Percentiles rank a stretch among this genome's conserved stretches.
phyloP scores from a whole-genome alignment of 805 yeast genomes.

The Ogataea philodendri region DNA sequence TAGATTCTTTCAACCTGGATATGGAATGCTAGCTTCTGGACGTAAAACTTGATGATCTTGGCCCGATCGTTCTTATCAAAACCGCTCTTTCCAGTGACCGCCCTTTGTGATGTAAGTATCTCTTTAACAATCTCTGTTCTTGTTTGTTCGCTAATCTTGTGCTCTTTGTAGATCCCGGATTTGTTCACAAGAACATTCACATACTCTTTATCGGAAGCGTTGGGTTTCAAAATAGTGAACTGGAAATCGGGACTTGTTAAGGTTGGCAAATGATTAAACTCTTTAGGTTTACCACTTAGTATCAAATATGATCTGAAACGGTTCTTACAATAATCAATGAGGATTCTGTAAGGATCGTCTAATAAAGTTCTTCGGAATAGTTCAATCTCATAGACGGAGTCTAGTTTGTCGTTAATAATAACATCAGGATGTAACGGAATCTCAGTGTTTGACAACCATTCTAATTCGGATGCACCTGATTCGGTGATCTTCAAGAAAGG shows the following conservation, averaged over 20 bases:
- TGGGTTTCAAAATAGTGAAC: conserved; percentile 42
- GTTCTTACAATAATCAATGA: conserved; percentile 66
- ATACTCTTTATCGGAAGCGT: conserved; percentile 44
- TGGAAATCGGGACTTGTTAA: conserved; percentile 28
- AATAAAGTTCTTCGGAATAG: conserved; percentile 42
- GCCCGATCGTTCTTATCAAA: conserved; percentile 43
- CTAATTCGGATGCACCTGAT: conserved; percentile 29
- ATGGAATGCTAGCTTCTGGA: conserved; percentile 52
- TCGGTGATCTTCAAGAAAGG: conserved; percentile 39
- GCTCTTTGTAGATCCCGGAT: conserved; percentile 59
- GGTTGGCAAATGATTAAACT: conserved; percentile 32
- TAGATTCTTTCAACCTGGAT: conserved; percentile 67
- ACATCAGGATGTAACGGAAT: conserved; percentile 12
- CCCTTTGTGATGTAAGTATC: conserved; percentile 23
- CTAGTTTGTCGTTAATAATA: conserved; percentile 43
- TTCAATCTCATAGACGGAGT: conserved; percentile 49
- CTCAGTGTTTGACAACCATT: conserved; percentile 16
- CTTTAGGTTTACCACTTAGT: conserved; percentile 48
- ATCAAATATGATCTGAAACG: conserved; percentile 62
- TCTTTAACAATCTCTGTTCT: conserved; percentile 42
- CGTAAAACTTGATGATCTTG: conserved; percentile 45
- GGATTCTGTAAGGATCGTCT: conserved; percentile 61
- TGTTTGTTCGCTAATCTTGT: conserved; percentile 39
- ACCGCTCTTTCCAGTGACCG: background rate
- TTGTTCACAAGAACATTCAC: conserved; percentile 41